These are phyloP conservation scores for Russula foetens DNA, from an alignment of 768 basidiomycete genomes.

Conservation along the genomic window DNA sequence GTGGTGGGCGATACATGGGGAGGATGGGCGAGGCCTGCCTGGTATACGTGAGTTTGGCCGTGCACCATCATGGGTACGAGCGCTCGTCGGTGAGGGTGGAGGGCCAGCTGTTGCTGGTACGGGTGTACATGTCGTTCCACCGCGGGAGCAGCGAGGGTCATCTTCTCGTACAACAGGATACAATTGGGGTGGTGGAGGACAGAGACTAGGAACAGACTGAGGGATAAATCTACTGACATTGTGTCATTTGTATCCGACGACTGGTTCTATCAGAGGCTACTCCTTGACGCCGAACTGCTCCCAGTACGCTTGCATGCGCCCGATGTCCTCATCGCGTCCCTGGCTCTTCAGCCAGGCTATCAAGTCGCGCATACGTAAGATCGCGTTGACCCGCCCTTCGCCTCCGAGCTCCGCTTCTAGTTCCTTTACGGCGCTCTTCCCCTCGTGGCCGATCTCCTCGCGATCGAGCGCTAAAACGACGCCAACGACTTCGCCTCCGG, in stretches of 20 bases:
- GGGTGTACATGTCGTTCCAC: constrained; percentile 55
- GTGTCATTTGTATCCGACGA: background rate
- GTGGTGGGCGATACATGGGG: constrained; percentile 61
- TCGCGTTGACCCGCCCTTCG: constrained; percentile 61
- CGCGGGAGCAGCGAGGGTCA: constrained; percentile 30
- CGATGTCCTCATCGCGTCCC: constrained; percentile 54
- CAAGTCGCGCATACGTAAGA: constrained; percentile 80
- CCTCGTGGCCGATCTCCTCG: constrained; percentile 73
- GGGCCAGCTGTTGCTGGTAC: constrained; percentile 28
- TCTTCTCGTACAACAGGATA: constrained; percentile 28
- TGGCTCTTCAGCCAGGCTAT: constrained; percentile 74
- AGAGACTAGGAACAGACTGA: constrained; percentile 36
- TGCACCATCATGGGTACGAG: constrained; percentile 14
- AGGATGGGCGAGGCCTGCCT: constrained; percentile 57
- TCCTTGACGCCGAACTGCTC: constrained; percentile 59
- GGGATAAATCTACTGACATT: background rate
- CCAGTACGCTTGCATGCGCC: constrained; percentile 70
- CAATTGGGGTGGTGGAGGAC: constrained; percentile 45
- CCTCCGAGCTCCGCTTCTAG: constrained; percentile 68
- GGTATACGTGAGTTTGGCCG: constrained; percentile 36
- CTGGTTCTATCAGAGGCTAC: constrained; percentile 4
- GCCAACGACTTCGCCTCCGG: constrained; percentile 79
- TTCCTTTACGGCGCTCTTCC: constrained; percentile 72
- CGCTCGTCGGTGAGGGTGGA: constrained; percentile 25
- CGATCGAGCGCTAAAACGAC: constrained; percentile 83